Base-by-base conservation (phyloP, 805 yeast species). In the Candida sithepensis region DNA sequence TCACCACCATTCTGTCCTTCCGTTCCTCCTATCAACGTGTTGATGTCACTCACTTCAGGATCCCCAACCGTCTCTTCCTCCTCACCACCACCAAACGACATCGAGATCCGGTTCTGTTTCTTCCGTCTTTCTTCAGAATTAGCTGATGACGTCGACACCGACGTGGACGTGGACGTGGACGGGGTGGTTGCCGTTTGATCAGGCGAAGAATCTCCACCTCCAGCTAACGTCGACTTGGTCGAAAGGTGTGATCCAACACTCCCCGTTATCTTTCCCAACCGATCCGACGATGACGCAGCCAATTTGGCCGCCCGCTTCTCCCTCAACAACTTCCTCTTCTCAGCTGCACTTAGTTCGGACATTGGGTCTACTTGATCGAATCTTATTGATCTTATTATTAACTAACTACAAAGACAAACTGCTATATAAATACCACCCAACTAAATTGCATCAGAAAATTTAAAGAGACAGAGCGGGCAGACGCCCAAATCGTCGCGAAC, bases 281-380 rank as follows among this genome's bases (percentile, higher is more conserved):
- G 67, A 19, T 70, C 70, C 3, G 78, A 58, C 19, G 82, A 84
- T 41, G 75, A 75, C 6, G 55, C 49, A 3, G 84, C 83, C 70
- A 83, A 73, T 60, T 81, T 82, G 51, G 85, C 82, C 39, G 78
- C 82, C 59, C 89, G 73, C 59, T 85, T 74, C 58, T 84, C 87
- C 48, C 87, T 72, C 40, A 83, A 63, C 20, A 81, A 55, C 45
- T 70, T 70, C 57, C 81, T 77, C 64, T 76, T 81, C 53, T 82
- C 88, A 37, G 80, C 82, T 7, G 79, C 82, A 30, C 73, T 64
- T 24, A 77, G 26, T 32, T 66, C 72, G 43, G 74, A 64, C 80
- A 75, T 74, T n/a, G n/a, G n/a, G n/a, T n/a, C n/a, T n/a, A n/a
- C n/a, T n/a, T n/a, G n/a, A n/a, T n/a, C n/a, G n/a, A n/a, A n/a